Conservation (phyloP, 1,284 basidiomycete genomes). For the Papiliotrema laurentii region DNA sequence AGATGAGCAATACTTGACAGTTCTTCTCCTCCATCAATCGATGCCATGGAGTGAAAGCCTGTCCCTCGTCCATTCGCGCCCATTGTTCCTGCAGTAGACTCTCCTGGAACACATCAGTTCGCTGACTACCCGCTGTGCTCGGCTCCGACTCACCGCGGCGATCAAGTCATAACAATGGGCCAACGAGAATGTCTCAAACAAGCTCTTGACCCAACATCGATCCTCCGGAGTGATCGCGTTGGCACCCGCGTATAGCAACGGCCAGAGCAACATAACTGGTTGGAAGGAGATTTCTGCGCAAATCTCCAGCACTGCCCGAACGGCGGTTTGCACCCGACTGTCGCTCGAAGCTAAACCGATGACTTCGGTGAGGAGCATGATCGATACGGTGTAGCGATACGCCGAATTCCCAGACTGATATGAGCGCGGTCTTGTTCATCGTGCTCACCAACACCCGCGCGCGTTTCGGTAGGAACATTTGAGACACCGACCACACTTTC, state of each 20-base stretch:
- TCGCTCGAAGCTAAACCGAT: conserved; percentile 1
- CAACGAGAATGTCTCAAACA: conserved; percentile 9
- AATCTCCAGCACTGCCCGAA: conserved; percentile 16
- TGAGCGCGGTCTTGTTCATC: neutral
- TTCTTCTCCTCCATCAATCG: conserved; percentile 11
- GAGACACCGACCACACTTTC: conserved; percentile 8
- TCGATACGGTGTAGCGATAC: conserved; percentile 16
- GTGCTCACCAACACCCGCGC: conserved; percentile 11
- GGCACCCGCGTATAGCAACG: conserved; percentile 16
- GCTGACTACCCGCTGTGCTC: neutral
- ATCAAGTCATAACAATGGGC: conserved; percentile 14
- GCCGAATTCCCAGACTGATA: conserved; percentile 18
- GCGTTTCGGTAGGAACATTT: conserved; percentile 5
- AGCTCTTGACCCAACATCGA: conserved; percentile 8
- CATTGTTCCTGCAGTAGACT: conserved; percentile 11
- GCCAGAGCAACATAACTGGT: conserved; percentile 21
- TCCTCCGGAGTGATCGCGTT: neutral
- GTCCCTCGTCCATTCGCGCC: conserved; percentile 8
- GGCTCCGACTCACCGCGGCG: conserved; percentile 11
- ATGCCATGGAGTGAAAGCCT: conserved; percentile 8
- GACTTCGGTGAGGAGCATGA: conserved; percentile 13
- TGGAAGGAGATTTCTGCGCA: conserved; percentile 17
- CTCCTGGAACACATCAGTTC: conserved; percentile 5
- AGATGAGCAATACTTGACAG: neutral
- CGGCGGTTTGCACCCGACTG: conserved; percentile 7